Base-by-base conservation (phyloP, 768 basidiomycete species). In the Tulasnella sp. region DNA sequence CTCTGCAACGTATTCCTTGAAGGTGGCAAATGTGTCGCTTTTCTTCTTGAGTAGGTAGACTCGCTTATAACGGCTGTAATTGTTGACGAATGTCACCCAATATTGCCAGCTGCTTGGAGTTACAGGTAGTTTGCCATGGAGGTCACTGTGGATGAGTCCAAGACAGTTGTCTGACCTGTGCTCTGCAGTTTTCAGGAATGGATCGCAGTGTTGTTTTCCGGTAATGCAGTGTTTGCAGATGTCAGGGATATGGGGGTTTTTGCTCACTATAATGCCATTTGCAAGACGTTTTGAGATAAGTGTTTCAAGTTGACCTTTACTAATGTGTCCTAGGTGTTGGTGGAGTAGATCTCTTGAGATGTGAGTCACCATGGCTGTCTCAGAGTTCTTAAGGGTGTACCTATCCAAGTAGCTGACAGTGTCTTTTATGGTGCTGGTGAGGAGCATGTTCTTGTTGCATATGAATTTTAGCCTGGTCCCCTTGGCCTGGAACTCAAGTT, bases 11-110 rank as follows among this genome's bases (percentile, higher is more conserved):
- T 45, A 62, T 15, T 48, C 8, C 27, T 63, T 26, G 61, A 64
- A 62, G 11, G 15, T 19, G 19, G 13, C 4, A 34, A 62, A 63
- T 15, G 60, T 34, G 15, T 62, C 62, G 13, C 17, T 19, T 48
- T 62, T 62, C 23, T 15, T 7, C 24, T 51, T 29, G 4, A 62
- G 2, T 30, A 50, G 21, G 27, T 51, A 50, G n/a, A n/a, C n/a
- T n/a, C n/a, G 19, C 58, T n/a, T 34, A 30, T 34, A 56, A 4
- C 50, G 62, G 34, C 30, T 38, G 61, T 5, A 55, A 23, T 64
- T 51, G 49, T 63, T 62, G 17, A 51, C 29, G 30, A 63, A 27
- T 7, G 62, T 63, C 7, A 64, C 38, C 61, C 30, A 64, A 51
- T 63, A 63, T 17, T 24, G 4, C 11, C 34, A 50, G 15, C 56